Evolutionary conservation across 805 yeast genomes (phyloP), one percentile per base, ranked within the genome.

Genomic region (Spathaspora hagerdaliae): DNA sequence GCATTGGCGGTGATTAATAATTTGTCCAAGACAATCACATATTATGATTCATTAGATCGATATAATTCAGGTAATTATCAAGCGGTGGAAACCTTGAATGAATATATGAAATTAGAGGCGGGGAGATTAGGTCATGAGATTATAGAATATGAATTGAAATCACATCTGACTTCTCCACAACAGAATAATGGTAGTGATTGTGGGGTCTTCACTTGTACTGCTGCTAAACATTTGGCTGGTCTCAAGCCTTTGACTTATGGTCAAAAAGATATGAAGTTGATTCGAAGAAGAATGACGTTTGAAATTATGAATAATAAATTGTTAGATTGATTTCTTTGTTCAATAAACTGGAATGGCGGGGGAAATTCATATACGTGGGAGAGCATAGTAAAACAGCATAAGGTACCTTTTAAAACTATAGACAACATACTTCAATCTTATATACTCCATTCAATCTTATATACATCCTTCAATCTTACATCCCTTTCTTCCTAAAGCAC

Each of bases 111-210:
- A 2, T 75, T 78, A 31, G 97, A 94, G 63, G 77, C 88, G 5
- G 74, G 75, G 42, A 75, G 83, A 41, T 64, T 75, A 36, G 65
- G 52, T n/a, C 32, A 26, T 11, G 37, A 24, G 8, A 31, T n/a
- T 3, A 41, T 48, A 6, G 49, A 51, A 1, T 71, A 68, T 44
- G 40, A 52, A 14, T 50, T 69, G 5, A 31, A 48, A 26, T 61
- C 68, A 1, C 57, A 59, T 36, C 19, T 14, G 27, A 54, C 59
- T 24, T 61, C 91, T 37, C 98, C 99, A 1, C 87, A 84, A 53
- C 99, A 94, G 60, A 70, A 74, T 27, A 94, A 94, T 59, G 97
- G 97, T 0, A 87, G 61, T 53, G 99, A 94, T 63, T 94, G 99
- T 69, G 99, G 99, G 7, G 96, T 92, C 2, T 94, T 91, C 58